Conservation (phyloP, 2,329 filamentous ascomycete genomes). For the Neopestalotiopsis clavispora region DNA sequence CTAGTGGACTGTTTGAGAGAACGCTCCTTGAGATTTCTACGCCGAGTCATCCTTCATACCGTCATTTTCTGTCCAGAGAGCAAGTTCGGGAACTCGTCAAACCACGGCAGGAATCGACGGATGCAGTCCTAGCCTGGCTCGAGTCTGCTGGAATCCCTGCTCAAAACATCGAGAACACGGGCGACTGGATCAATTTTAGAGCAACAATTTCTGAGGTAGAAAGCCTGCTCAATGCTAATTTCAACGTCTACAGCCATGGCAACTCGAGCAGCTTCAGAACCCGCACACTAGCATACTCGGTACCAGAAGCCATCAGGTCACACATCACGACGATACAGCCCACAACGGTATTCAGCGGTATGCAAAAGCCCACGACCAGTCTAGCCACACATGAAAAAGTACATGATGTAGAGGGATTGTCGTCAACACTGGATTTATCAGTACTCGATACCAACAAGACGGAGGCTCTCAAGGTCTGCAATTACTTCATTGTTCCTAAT, state of each 20-base stretch:
- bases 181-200: conserved; percentile 63
- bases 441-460: conserved; percentile 19
- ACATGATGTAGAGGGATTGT: conserved; percentile 20
- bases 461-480: conserved; percentile 31
- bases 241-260: conserved; percentile 58
- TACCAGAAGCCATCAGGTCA: conserved; percentile 58
- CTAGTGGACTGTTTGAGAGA: conserved; percentile 54
- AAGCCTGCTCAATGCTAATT: conserved; percentile 60
- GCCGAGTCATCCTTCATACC: conserved; percentile 62
- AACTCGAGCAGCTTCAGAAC: conserved; percentile 49
- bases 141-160: conserved; percentile 51
- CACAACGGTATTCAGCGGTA: conserved; percentile 65
- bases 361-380: conserved; percentile 46
- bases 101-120: conserved; percentile 44
- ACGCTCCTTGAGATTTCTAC: conserved; percentile 65
- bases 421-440: conserved; percentile 22
- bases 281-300: conserved; percentile 60
- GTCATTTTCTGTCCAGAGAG: conserved; percentile 65
- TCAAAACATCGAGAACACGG: conserved; percentile 52
- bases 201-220: conserved; percentile 58
- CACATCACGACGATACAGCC: conserved; percentile 69
- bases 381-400: conserved; percentile 26
- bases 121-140: conserved; percentile 61
- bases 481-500: conserved; percentile 46
- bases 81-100: conserved; percentile 47